Conservation (phyloP, 2,329 filamentous ascomycete species). For the Domatiomyces catenatus region DNA sequence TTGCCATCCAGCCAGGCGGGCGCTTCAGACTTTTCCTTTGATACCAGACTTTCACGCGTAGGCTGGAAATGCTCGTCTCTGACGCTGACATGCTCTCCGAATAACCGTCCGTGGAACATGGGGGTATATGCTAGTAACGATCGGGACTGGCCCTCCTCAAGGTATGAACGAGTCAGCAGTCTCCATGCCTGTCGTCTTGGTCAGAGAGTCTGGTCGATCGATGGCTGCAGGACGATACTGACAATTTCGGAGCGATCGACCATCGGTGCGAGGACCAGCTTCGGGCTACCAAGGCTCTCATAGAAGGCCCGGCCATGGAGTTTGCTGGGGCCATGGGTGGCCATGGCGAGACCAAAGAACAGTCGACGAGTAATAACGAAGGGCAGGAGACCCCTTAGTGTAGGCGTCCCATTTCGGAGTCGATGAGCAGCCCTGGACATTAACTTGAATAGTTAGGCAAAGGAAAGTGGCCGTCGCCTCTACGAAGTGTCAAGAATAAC, state of each 20-base stretch:
- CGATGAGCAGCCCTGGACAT: background rate
- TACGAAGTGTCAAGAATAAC: background rate
- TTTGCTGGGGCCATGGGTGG: constrained; percentile 31
- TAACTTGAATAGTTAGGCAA: background rate
- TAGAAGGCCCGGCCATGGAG: constrained; percentile 81
- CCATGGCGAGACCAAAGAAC: background rate
- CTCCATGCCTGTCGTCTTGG: constrained; percentile 62
- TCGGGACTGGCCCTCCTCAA: constrained; percentile 48
- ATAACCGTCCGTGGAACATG: constrained; percentile 90
- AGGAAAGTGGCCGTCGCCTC: background rate
- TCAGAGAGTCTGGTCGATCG: background rate
- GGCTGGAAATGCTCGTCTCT: constrained; percentile 70
- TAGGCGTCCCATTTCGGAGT: background rate
- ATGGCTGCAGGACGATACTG: constrained; percentile 24
- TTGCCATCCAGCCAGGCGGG: constrained; percentile 67
- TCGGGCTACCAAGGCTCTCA: constrained; percentile 83
- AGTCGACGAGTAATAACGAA: background rate
- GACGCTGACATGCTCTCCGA: constrained; percentile 60
- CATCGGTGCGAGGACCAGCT: constrained; percentile 87
- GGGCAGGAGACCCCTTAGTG: background rate
- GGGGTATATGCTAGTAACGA: constrained; percentile 77
- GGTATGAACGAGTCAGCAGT: constrained; percentile 85
- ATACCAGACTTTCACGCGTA: constrained; percentile 27
- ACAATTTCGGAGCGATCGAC: constrained; percentile 98
- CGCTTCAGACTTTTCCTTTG: constrained; percentile 21